Base-by-base conservation (phyloP, 805 yeast genomes). In the Saccharomycopsis sp. region DNA sequence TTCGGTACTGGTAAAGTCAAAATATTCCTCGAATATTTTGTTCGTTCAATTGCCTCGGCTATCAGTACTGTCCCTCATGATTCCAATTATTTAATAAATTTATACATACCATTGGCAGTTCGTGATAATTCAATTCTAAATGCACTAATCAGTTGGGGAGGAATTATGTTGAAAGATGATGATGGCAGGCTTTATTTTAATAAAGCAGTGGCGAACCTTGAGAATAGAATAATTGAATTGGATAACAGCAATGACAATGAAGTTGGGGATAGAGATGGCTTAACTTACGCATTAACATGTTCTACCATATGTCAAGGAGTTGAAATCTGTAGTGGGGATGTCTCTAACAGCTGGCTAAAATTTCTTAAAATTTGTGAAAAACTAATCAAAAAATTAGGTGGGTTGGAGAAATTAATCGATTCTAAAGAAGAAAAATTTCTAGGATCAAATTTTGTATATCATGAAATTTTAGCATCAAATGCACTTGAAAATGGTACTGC, bases 81-180 rank as follows among this genome's bases (percentile, higher is more conserved):
- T 23, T 28, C 8, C 22, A 47, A 47, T 27, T 47, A 40, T 7
- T 47, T 13, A 9, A 29, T 47, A 14, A 47, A 43, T 36, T 40
- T 47, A 21, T 43, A 39, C 21, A 19, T 47, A 16, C 45, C 51
- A 4, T 36, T 47, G 43, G 51, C 51, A 9, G 27, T 40, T 4
- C 27, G 32, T 8, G 44, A 47, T 24, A 40, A 36, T 11, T 16
- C 29, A 3, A 26, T 47, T 8, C 39, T 47, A 14, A 38, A 39
- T 34, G 51, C 43, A 19, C 23, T 47, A n/a, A 47, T 47, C 9
- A 20, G 42, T 7, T 47, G 51, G 51, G 51, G 51, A 2, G 51
- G 41, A 2, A 33, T 43, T 5, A 39, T 43, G 23, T 22, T 45
- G 13, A 20, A 41, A 19, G 29, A 35, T 23, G 4, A 20, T 2